Evolutionary conservation across 352 stramenopile genomes (phyloP), one percentile per base, ranked within the genome.

Genomic region (Phytophthora pistaciae): DNA sequence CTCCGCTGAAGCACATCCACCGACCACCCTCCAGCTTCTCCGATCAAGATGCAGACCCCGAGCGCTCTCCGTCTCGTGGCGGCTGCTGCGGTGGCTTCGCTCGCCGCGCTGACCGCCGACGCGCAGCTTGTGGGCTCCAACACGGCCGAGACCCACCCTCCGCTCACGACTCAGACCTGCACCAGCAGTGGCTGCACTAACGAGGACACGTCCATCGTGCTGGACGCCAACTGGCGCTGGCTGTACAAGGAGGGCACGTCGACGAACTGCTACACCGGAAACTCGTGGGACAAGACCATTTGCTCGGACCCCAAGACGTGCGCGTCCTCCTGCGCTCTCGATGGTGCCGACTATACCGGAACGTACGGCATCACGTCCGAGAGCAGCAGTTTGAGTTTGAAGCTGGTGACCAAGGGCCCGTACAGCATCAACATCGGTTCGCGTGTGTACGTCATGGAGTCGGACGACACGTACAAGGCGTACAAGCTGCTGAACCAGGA

Each of bases 141-240:
- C 56, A 64, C 62, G 21, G 68, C 77, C 3, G 84, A 91, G 58
- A 60, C 68, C 0, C 84, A 92, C 59, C 84, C 84, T 9, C 36
- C 82, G 20, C 64, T 91, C 10, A 71, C 48, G 52, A 74, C 56
- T 1, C 53, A 67, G 23, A 77, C 61, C 56, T 79, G 80, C 29
- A 67, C 56, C 4, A 56, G 57, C 1, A 63, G 54, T 11, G 74
- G 78, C 1, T 88, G 79, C 65, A 74, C 61, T 1, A 61, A 72
- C 16, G 68, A 82, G 48, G 48, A 68, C 3, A 88, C 80, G 25
- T 88, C 82, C 33, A 68, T 92, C 53, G 84, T 90, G 61, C 62
- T 92, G 2, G 84, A 91, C 52, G 73, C 80, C 27, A 88, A 92
- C 60, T 88, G 83, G 80, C 81, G 84, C 64, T 88, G 77, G 81